Percentiles rank a stretch among this genome's conserved stretches.
Evolutionary conservation across 2,329 filamentous ascomycete species (phyloP).

Genomic region (Phoma sp.): DNA sequence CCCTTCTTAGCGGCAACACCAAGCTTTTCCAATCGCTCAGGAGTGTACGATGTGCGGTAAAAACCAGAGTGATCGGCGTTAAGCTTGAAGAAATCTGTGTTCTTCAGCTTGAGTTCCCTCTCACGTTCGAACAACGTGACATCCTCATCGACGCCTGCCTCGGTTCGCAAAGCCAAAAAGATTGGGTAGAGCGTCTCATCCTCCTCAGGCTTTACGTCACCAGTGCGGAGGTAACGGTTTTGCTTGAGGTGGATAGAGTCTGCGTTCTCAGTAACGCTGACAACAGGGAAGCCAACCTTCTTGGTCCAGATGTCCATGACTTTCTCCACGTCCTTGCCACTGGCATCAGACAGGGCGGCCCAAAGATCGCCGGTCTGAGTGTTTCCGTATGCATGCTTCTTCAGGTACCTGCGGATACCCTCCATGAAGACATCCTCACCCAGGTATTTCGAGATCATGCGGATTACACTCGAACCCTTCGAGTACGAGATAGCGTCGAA

Average conservation of each 20-base stretch:
- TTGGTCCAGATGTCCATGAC: slow-evolving; percentile 98
- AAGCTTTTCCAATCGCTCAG: slow-evolving; percentile 83
- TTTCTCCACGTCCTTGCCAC: slow-evolving; percentile 85
- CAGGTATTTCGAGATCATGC: slow-evolving; percentile 96
- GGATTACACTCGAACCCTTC: slow-evolving; percentile 92
- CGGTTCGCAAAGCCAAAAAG: slow-evolving; percentile 83
- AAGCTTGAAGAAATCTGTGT: slow-evolving; percentile 91
- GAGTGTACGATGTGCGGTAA: slow-evolving; percentile 87
- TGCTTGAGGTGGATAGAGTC: slow-evolving; percentile 86
- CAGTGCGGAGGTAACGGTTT: slow-evolving; percentile 91
- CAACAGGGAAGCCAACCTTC: slow-evolving; percentile 90
- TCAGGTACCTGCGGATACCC: slow-evolving; percentile 87
- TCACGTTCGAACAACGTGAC: slow-evolving; percentile 76
- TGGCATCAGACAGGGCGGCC: slow-evolving; percentile 84
- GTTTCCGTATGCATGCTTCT: slow-evolving; percentile 96
- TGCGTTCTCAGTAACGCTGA: slow-evolving; percentile 78
- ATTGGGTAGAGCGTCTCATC: slow-evolving; percentile 88
- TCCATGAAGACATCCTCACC: slow-evolving; percentile 93
- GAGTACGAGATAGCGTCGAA: slow-evolving; percentile 98
- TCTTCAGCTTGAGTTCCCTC: slow-evolving; percentile 75
- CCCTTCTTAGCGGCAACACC: slow-evolving; percentile 83
- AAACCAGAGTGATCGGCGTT: slow-evolving; percentile 94
- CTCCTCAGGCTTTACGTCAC: slow-evolving; percentile 91
- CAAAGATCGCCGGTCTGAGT: slow-evolving; percentile 90
- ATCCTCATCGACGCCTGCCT: slow-evolving; percentile 79